These are phyloP conservation scores for Coriolopsis trogii DNA, from an alignment of 1,284 basidiomycete species.

Conservation along the genomic window DNA sequence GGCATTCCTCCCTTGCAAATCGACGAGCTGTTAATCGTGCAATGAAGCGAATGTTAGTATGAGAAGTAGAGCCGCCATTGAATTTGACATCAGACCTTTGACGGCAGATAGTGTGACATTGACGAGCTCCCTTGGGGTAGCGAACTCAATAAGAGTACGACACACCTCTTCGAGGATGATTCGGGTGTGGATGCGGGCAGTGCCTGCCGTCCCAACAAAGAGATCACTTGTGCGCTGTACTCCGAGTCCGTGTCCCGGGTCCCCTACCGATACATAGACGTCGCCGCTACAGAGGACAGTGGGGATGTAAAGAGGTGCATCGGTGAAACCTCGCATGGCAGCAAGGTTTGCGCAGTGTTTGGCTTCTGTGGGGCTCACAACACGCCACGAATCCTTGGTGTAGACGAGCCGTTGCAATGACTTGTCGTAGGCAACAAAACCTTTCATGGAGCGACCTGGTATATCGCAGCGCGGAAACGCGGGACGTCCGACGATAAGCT, in stretches of 20 bases:
- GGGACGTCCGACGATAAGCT: neutral
- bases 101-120: too few relatives aligned
- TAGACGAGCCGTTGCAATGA: neutral
- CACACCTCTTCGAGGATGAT: too few relatives aligned
- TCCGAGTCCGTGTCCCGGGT: too few relatives aligned
- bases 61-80: neutral
- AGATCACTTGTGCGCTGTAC: too few relatives aligned
- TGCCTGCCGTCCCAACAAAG: too few relatives aligned
- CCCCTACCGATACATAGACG: too few relatives aligned
- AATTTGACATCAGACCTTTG: too few relatives aligned
- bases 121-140: too few relatives aligned
- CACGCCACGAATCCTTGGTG: conserved; percentile 7
- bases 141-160: too few relatives aligned
- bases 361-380: too few relatives aligned
- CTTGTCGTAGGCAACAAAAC: neutral
- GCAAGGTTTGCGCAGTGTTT: too few relatives aligned
- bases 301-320: conserved; percentile 6
- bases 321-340: too few relatives aligned
- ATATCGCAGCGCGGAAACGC: neutral
- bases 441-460: neutral
- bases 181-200: neutral
- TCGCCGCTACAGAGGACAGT: conserved; percentile 6
- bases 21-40: neutral
- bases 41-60: neutral
- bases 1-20: neutral